These are phyloP conservation scores for Phaseolus coccineus DNA, from an alignment of 331 rosid genomes.

Conservation along the genomic window DNA sequence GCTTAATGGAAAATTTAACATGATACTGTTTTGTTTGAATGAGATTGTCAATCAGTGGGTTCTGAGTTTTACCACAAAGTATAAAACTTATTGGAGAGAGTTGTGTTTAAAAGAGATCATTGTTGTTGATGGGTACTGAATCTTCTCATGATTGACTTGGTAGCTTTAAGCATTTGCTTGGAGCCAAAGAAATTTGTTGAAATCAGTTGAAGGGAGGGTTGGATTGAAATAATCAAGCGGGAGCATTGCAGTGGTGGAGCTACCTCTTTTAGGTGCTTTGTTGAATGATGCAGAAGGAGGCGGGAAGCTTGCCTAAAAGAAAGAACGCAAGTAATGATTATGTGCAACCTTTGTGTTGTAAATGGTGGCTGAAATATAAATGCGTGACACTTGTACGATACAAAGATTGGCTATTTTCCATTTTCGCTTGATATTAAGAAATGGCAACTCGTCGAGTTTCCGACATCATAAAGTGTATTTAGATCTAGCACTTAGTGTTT, in stretches of 20 bases:
- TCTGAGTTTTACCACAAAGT: constrained; percentile 8
- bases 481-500: not conserved
- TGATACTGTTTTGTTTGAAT: constrained; percentile 12
- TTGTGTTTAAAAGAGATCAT: constrained; percentile 8
- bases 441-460: not conserved
- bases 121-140: not conserved
- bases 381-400: not conserved
- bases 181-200: not conserved
- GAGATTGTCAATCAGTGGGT: constrained; percentile 2
- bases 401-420: not conserved
- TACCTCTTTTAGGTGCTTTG: not conserved
- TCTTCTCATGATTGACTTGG: not conserved
- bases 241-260: constrained; percentile 14
- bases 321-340: not conserved
- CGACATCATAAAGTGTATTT: not conserved
- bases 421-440: not conserved
- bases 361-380: not conserved
- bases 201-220: constrained; percentile 12
- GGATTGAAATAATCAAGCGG: not conserved
- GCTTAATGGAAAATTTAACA: constrained; percentile 1
- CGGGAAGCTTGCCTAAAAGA: not conserved
- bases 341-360: not conserved
- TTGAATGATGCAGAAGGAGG: not conserved
- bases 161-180: not conserved
- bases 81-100: not conserved